phyloP scores from a whole-genome alignment of 805 yeast genomes.

The Pichia paraexigua region DNA sequence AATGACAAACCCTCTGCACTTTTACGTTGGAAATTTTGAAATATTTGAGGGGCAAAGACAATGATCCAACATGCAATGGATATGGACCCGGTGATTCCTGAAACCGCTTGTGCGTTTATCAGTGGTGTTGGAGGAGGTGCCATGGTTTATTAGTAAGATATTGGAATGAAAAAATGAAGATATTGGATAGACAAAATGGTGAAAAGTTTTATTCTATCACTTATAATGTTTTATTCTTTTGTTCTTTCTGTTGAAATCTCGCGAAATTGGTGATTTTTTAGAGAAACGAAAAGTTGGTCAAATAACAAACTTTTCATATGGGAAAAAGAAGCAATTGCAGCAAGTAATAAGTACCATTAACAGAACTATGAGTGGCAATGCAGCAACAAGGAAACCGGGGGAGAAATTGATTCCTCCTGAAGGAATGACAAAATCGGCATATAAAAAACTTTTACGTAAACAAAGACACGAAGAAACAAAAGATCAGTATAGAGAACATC shows the following conservation, averaged over 20 bases:
- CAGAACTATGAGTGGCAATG: conserved; percentile 1
- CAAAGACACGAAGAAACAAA: conserved; percentile 54
- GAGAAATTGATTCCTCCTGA: conserved; percentile 45
- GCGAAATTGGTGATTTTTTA: no score
- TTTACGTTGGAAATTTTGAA: conserved; percentile 80
- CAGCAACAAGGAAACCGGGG: conserved; percentile 9
- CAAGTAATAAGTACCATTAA: background rate
- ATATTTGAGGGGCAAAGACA: conserved; percentile 94
- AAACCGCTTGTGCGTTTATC: conserved; percentile 60
- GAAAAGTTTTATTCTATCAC: background rate
- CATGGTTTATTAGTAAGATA: conserved; percentile 19
- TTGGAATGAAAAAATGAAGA: background rate
- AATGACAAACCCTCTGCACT: conserved; percentile 87
- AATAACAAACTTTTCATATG: no score
- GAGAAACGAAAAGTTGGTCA: no score
- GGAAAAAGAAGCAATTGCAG: no score
- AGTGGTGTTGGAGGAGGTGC: conserved; percentile 62
- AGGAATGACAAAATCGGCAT: conserved; percentile 81
- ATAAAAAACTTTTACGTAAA: conserved; percentile 61
- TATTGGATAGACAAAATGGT: background rate
- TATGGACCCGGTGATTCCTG: conserved; percentile 78
- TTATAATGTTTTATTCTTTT: background rate
- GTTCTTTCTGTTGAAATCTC: background rate
- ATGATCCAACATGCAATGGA: conserved; percentile 97
- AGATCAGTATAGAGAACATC: conserved; percentile 46